Evolutionary conservation across 1,284 basidiomycete species (phyloP), one percentile per base, ranked within the genome.

Genomic region (Exobasidium cylindrosporum): DNA sequence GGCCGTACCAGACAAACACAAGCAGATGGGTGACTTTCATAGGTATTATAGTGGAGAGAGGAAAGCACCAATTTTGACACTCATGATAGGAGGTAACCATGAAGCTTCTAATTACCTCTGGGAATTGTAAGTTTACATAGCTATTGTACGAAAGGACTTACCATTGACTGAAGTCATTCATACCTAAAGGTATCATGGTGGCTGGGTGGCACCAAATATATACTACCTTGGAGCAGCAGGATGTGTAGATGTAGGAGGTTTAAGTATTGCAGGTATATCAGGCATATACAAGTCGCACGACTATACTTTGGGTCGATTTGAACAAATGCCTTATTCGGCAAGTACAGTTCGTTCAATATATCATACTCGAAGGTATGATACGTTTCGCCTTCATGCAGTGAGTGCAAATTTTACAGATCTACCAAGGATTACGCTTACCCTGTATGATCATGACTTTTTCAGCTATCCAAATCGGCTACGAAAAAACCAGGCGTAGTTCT

Each of bases 1-100:
- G 85, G 88, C 93, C 30, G 91, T 93, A 0, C 95, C 95, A 0
- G 83, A 85, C 61, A 98, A 97, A 81, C 97, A 93, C 82, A 87
- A 87, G 62, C 82, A 85, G 26, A 83, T 98, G 26, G 91, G 92
- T 24, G 87, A 87, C 58, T 65, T 72, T 53, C 53, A 66, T 55
- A 89, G 88, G 74, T 95, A 97, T 80, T 98, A 97, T 78, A 88
- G 87, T 0, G 92, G 92, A 1, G 84, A 89, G 72, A 87, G 85
- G 69, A 82, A 77, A 5, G 95, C 95, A 0, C 93, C 94, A 0
- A 81, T 96, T 4, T 82, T 97, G 73, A 99, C 96, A 0, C 83
- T 99, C 31, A 87, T 97, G 57, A 96, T 98, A 73, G 96, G 96
- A 23, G 96, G 96, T 4, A 98, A 99, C 78, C 95, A 99, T 79